Evolutionary conservation across 129 eudicot species (phyloP).

Genomic region (Escallonia rubra): DNA sequence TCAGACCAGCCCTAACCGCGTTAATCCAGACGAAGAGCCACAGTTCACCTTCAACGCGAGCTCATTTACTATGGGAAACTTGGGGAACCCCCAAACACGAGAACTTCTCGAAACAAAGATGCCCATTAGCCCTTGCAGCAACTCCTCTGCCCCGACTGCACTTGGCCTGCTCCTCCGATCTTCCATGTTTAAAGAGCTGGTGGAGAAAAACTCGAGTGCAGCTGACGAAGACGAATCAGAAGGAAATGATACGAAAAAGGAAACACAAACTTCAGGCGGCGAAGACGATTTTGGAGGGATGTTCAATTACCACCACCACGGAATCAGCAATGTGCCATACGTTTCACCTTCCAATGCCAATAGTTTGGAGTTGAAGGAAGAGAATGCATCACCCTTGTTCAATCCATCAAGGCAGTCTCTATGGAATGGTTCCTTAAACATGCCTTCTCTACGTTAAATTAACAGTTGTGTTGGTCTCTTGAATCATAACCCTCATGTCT

Average conservation of each 20-base stretch:
- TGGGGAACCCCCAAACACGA: constrained; percentile 27
- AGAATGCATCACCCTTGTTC: constrained; percentile 27
- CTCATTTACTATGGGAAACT: constrained; percentile 14
- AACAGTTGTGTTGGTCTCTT: neutral
- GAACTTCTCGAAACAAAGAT: constrained; percentile 42
- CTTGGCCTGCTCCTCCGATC: constrained; percentile 65
- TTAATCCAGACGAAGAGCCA: constrained; percentile 29
- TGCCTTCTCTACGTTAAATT: constrained; percentile 20
- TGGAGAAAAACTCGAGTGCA: constrained; percentile 39
- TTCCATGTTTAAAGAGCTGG: constrained; percentile 64
- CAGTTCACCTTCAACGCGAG: constrained; percentile 25
- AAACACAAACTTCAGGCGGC: neutral
- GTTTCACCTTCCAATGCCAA: constrained; percentile 21
- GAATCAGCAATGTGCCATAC: constrained; percentile 19
- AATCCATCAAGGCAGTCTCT: constrained; percentile 22
- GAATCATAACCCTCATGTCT: neutral
- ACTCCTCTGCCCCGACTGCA: constrained; percentile 54
- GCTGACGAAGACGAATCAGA: constrained; percentile 20
- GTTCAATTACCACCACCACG: constrained; percentile 13
- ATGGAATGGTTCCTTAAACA: constrained; percentile 39
- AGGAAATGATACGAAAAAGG: constrained; percentile 2
- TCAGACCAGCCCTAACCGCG: constrained; percentile 9
- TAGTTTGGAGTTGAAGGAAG: constrained; percentile 24
- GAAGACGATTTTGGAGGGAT: constrained; percentile 35
- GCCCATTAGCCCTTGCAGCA: constrained; percentile 32